Conservation (phyloP, 805 yeast genomes). For the Metschnikowia gelsemii region DNA sequence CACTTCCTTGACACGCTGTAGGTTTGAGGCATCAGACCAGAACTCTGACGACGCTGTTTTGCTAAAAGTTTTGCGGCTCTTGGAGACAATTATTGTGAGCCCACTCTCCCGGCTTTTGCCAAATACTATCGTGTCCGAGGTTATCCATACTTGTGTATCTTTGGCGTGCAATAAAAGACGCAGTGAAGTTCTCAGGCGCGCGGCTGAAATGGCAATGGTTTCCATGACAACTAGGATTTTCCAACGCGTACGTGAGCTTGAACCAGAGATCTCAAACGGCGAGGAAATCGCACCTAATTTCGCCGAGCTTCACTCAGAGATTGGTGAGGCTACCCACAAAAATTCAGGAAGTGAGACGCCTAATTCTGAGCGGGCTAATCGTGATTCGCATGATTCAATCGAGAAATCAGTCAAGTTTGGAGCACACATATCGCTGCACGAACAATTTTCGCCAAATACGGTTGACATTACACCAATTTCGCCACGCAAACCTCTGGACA, state of each 20-base stretch:
- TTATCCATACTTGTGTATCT: conserved; percentile 85
- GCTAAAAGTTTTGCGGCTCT: conserved; percentile 72
- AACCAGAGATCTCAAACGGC: conserved; percentile 36
- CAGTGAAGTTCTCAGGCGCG: conserved; percentile 81
- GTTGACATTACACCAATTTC: conserved; percentile 11
- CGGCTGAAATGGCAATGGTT: conserved; percentile 82
- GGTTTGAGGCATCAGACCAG: conserved; percentile 94
- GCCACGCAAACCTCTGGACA: conserved; percentile 5
- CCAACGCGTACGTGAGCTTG: conserved; percentile 54
- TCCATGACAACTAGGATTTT: conserved; percentile 70
- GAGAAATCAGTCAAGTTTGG: conserved; percentile 5
- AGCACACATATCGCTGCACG: background rate
- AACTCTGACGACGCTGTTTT: conserved; percentile 88
- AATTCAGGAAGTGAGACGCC: conserved; percentile 12
- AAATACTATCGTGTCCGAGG: conserved; percentile 82
- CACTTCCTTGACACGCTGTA: conserved; percentile 82
- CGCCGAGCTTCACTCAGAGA: conserved; percentile 56
- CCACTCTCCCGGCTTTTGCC: conserved; percentile 64
- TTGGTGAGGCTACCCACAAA: conserved; percentile 43
- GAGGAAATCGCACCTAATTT: conserved; percentile 50
- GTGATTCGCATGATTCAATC: conserved; percentile 3
- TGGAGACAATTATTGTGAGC: conserved; percentile 66
- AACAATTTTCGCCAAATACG: background rate
- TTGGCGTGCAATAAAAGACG: conserved; percentile 90
- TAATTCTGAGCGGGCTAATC: background rate